Evolutionary conservation across 1,284 basidiomycete species (phyloP), one percentile per base, ranked within the genome.

Genomic region (Ganoderma leucocontextum): DNA sequence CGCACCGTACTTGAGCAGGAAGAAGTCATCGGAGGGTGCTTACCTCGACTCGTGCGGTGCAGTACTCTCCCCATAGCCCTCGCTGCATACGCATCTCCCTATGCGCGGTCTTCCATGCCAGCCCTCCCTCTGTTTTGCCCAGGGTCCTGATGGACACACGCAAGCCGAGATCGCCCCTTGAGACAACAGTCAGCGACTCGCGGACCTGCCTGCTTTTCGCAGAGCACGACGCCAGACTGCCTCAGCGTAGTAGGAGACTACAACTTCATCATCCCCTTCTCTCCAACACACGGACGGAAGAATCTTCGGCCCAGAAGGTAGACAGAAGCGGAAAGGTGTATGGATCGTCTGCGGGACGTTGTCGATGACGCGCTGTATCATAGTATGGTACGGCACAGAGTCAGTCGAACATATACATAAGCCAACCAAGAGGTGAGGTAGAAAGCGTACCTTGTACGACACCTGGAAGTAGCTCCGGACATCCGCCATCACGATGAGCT

Each of bases 361-460:
- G 68, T 90, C 89, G 35, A 87, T 83, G 64, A 87, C 77, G n/a
- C 88, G 83, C 89, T 90, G 67, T 12, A 63, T 19, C 1, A 2
- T 29, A 19, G 67, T 12, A 63, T 19, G 29, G 29, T 29, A 19
- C 55, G 22, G 3, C 25, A 10, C 29, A 33, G 17, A 12, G 7
- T 59, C 36, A 59, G 57, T 29, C 29, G 29, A 29, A 29, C 29
- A 29, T 29, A 29, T 29, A 29, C 29, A 29, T 29, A n/a, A 9
- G 33, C 12, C 2, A 13, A 25, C 1, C 2, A 6, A 22, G 17
- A 33, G 13, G 12, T 33, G 49, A 19, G 2, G 29, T 0, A 6
- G 0, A 29, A 8, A 52, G 6, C 73, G 35, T 29, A 74, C 76
- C 72, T 75, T 77, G 69, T 76, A 75, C 22, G 75, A 71, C 17